These are phyloP conservation scores for Apophysomyces elegans DNA, from an alignment of 371 early-diverging fungal genomes.

Conservation along the genomic window DNA sequence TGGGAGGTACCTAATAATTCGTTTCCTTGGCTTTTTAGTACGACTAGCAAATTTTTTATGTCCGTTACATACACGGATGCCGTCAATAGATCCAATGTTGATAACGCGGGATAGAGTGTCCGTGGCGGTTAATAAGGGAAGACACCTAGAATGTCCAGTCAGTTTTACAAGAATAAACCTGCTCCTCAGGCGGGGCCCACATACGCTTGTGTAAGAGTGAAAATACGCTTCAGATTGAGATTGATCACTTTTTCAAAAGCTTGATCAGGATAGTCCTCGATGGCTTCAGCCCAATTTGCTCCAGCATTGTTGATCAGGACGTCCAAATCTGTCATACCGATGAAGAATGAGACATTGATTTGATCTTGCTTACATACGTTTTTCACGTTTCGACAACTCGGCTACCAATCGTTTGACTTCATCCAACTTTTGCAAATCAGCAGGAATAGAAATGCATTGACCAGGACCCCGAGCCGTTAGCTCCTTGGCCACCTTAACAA, in stretches of 20 bases:
- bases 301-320: constrained; percentile 87
- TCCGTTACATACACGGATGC: constrained; percentile 51
- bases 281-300: constrained; percentile 66
- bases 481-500: constrained; percentile 46
- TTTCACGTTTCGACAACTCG: constrained; percentile 64
- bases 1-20: constrained; percentile 14
- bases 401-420: constrained; percentile 62
- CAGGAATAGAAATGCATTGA: constrained; percentile 72
- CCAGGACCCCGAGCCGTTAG: constrained; percentile 69
- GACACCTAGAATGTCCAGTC: constrained; percentile 39
- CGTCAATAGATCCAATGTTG: constrained; percentile 76
- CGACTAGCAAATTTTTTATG: neutral
- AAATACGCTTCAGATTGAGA: constrained; percentile 84
- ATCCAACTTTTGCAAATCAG: constrained; percentile 71
- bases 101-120: constrained; percentile 52
- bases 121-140: constrained; percentile 72
- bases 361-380: constrained; percentile 37
- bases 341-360: neutral
- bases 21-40: neutral
- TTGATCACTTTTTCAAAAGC: constrained; percentile 81
- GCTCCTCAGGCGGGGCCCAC: constrained; percentile 14
- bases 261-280: constrained; percentile 65
- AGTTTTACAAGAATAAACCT: neutral
- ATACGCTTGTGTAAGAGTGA: constrained; percentile 81
- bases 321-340: constrained; percentile 61